A percentile compares a stretch with the other conserved stretches of the same genome.
These are phyloP conservation scores for Nematodospora valgi DNA, from an alignment of 805 yeast species.

Conservation along the genomic window DNA sequence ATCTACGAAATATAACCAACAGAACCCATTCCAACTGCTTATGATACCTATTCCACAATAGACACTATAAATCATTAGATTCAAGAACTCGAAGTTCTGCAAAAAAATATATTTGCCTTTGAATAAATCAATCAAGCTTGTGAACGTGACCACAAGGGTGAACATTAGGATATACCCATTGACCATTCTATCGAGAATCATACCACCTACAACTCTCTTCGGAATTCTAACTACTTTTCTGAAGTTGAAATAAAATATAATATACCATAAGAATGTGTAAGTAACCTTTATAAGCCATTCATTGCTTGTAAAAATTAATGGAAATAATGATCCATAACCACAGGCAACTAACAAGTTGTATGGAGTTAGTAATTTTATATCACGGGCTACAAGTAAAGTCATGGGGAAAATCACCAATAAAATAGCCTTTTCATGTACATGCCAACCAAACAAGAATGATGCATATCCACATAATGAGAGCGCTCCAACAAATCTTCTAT, in stretches of 20 bases:
- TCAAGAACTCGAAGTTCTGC: slow-evolving; percentile 64
- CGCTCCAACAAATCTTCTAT: slow-evolving; percentile 76
- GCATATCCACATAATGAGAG: slow-evolving; percentile 88
- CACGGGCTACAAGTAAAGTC: slow-evolving; percentile 68
- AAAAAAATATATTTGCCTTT: slow-evolving; percentile 51
- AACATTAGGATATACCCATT: slow-evolving; percentile 65
- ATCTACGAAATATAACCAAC: slow-evolving; percentile 85
- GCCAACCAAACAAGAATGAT: slow-evolving; percentile 96
- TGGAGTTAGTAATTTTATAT: slow-evolving; percentile 66
- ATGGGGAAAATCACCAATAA: slow-evolving; percentile 85
- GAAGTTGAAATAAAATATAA: slow-evolving; percentile 69
- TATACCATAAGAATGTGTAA: slow-evolving; percentile 83
- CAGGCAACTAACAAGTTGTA: slow-evolving; percentile 71
- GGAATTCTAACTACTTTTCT: slow-evolving; percentile 67
- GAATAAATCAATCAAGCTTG: slow-evolving; percentile 48
- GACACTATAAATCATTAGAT: slow-evolving; percentile 78
- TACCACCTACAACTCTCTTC: slow-evolving; percentile 22
- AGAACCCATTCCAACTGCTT: slow-evolving; percentile 82
- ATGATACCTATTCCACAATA: slow-evolving; percentile 86
- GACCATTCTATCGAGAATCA: slow-evolving; percentile 60
- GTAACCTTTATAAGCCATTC: slow-evolving; percentile 75
- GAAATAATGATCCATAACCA: slow-evolving; percentile 86
- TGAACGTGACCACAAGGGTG: slow-evolving; percentile 54
- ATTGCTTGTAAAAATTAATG: slow-evolving; percentile 73
- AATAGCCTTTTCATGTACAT: slow-evolving; percentile 98